Conservation (phyloP, 345 rosid species). For the Streptanthus diversifolius region DNA sequence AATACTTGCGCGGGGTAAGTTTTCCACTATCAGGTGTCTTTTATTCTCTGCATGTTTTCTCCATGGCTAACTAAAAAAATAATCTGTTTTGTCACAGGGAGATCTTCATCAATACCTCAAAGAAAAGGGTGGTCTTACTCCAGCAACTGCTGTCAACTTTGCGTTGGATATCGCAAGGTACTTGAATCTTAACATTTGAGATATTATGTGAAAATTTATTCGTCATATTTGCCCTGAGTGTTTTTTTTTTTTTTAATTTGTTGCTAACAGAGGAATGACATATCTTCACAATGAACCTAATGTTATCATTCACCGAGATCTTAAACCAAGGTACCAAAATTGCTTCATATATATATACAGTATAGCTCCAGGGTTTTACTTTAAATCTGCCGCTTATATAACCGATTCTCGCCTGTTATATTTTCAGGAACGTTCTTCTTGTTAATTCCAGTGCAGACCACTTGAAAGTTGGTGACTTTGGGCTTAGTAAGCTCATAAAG, state of each 20-base stretch:
- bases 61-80: constrained; percentile 4
- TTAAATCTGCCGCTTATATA: not conserved
- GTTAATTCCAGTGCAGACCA: constrained; percentile 95
- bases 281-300: constrained; percentile 98
- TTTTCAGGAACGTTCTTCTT: constrained; percentile 86
- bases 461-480: constrained; percentile 97
- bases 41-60: not conserved
- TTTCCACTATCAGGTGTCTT: constrained; percentile 21
- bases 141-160: constrained; percentile 83
- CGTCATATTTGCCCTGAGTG: not conserved
- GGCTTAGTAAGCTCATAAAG: constrained; percentile 94
- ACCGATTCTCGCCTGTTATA: not conserved
- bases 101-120: constrained; percentile 95
- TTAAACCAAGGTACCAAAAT: constrained; percentile 75
- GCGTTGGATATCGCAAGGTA: constrained; percentile 96
- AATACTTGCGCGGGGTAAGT: constrained; percentile 89
- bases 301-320: constrained; percentile 90
- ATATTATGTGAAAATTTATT: not conserved
- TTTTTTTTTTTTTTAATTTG: constrained; percentile 4
- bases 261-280: constrained; percentile 82
- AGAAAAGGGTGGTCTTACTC: constrained; percentile 89
- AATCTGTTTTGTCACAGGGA: constrained; percentile 52
- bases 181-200: constrained; percentile 1
- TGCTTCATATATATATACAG: not conserved
- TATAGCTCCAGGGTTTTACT: not conserved